Evolutionary conservation across 177 flowering plant genomes (phyloP).

Genomic region (Telopea speciosissima): DNA sequence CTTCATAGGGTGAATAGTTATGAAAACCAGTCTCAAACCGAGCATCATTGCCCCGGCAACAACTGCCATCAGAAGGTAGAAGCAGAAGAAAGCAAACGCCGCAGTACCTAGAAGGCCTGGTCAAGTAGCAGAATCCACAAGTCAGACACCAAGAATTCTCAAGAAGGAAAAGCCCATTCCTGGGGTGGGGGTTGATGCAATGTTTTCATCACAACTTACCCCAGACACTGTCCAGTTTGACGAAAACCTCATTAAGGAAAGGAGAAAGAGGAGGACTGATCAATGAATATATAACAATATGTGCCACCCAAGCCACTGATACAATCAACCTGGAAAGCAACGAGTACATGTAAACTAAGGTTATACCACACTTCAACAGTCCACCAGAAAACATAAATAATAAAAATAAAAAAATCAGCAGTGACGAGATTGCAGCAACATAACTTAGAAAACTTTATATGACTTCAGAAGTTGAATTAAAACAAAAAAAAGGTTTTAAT

Average conservation of each 20-base stretch:
- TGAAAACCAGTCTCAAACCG: conserved; percentile 88
- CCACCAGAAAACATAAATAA: background rate
- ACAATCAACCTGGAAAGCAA: conserved; percentile 69
- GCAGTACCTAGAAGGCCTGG: conserved; percentile 96
- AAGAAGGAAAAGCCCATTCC: background rate
- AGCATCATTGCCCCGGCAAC: conserved; percentile 98
- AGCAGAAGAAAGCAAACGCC: conserved; percentile 98
- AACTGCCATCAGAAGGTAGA: conserved; percentile 92
- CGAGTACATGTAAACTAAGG: background rate
- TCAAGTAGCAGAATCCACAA: conserved; percentile 11
- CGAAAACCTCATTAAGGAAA: conserved; percentile 87
- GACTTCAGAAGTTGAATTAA: background rate
- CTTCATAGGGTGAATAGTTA: conserved; percentile 99
- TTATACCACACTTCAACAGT: background rate
- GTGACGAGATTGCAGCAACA: background rate
- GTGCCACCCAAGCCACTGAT: conserved; percentile 95
- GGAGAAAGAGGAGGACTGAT: conserved; percentile 89
- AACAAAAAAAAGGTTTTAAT: too few species aligned
- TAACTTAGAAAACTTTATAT: background rate
- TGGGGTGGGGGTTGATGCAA: background rate
- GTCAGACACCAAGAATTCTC: conserved; percentile 8
- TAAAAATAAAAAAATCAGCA: background rate
- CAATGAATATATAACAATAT: conserved; percentile 81
- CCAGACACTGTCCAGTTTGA: conserved; percentile 90
- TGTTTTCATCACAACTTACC: conserved; percentile 37